Evolutionary conservation across 2,329 filamentous ascomycete species (phyloP).

Genomic region (Aphanocladium album): DNA sequence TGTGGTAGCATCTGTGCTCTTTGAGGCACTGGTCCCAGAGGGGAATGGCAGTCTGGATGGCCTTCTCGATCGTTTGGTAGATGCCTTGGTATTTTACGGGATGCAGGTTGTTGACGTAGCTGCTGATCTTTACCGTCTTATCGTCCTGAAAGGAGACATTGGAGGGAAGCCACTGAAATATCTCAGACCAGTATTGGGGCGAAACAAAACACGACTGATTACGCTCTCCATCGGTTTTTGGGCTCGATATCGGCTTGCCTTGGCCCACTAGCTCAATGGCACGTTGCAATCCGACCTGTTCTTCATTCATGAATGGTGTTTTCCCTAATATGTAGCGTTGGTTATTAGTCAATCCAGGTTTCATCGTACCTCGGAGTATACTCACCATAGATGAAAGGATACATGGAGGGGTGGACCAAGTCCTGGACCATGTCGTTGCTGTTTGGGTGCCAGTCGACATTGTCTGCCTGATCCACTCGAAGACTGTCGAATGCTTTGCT

Average conservation of each 20-base stretch:
- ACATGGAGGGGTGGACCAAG: conserved; percentile 39
- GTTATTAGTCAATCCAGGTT: background rate
- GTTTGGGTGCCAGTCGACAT: conserved; percentile 50
- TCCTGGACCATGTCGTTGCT: conserved; percentile 49
- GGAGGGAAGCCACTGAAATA: background rate
- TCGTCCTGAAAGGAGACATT: background rate
- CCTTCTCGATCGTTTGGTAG: conserved; percentile 30
- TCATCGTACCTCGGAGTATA: background rate
- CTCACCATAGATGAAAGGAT: conserved; percentile 15
- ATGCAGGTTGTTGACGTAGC: conserved; percentile 42
- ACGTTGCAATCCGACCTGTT: background rate
- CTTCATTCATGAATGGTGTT: background rate
- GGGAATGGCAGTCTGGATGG: conserved; percentile 30
- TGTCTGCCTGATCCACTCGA: background rate
- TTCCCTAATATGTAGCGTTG: background rate
- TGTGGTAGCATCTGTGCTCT: too few species aligned
- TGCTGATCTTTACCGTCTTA: conserved; percentile 22
- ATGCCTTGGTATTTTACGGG: conserved; percentile 24
- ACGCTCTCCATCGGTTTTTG: background rate
- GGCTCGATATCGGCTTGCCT: background rate
- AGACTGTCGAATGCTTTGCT: conserved; percentile 8
- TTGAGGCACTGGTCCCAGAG: conserved; percentile 40
- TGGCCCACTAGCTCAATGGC: background rate
- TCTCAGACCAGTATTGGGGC: background rate
- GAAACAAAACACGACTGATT: background rate